Percentiles rank a stretch among this genome's conserved stretches.
phyloP scores from a whole-genome alignment of 1,139 yeast species.

The Groenewaldozyma auringiensis region DNA sequence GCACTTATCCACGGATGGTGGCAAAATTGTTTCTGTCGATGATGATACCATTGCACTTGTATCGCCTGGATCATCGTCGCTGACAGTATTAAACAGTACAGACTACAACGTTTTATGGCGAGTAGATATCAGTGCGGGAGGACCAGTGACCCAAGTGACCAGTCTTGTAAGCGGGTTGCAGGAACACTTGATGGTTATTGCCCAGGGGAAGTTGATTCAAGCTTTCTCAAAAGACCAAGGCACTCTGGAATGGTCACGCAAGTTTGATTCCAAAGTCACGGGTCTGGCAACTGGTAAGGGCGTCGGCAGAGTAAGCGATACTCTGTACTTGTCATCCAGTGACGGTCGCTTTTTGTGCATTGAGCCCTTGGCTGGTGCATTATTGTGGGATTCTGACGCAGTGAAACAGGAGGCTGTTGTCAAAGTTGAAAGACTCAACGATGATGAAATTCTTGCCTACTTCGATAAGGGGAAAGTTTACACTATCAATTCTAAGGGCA shows the following conservation, averaged over 20 bases:
- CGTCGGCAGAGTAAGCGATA: not conserved
- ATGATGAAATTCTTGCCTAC: too few relatives aligned
- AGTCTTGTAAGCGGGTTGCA: not conserved
- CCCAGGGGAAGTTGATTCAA: slow-evolving; percentile 2
- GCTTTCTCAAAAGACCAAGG: slow-evolving; percentile 8
- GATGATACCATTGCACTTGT: slow-evolving; percentile 3
- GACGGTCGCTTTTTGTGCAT: slow-evolving; percentile 4
- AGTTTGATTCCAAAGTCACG: slow-evolving; percentile 7
- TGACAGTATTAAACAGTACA: slow-evolving; percentile 19
- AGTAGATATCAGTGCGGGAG: not conserved
- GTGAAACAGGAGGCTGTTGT: slow-evolving; percentile 7
- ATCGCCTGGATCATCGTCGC: slow-evolving; percentile 6
- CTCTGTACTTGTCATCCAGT: slow-evolving; percentile 2
- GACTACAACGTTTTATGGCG: slow-evolving; percentile 23
- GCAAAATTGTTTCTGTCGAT: slow-evolving; percentile 15
- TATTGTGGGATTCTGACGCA: not conserved
- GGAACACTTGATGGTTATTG: slow-evolving; percentile 2
- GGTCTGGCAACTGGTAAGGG: not conserved
- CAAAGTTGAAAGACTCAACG: not conserved
- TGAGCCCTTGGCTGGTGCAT: slow-evolving; percentile 6
- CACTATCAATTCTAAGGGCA: too few relatives aligned
- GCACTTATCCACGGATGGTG: slow-evolving; percentile 15
- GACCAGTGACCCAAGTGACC: not conserved
- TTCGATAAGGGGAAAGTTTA: too few relatives aligned
- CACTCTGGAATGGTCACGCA: slow-evolving; percentile 13